Base-by-base conservation (phyloP, 345 rosid species). In the Eucalyptus fibrosa region DNA sequence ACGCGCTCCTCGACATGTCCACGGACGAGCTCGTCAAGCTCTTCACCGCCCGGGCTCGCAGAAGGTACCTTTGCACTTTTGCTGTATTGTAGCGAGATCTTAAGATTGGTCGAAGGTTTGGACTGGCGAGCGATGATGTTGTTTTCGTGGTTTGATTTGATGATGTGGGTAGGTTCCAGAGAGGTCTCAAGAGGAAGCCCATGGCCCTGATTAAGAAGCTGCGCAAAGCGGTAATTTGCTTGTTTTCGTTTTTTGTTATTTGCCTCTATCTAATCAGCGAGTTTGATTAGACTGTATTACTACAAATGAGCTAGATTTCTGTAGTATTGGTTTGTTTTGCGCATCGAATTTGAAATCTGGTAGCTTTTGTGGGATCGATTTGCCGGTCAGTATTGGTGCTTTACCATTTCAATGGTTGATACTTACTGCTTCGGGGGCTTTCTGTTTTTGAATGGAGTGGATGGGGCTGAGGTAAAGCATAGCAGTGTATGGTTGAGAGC, bases 1-100 rank as follows among this genome's bases (percentile, higher is more conserved):
- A 94, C 87, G 95, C 94, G 24, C 94, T 97, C 87, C 95, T 97
- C 32, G 99, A 97, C 89, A 97, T 97, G 99, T 94, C 97, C 82
- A 96, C 98, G 11, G 99, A 97, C 87, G 98, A 97, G 67, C 99
- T 97, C 86, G 99, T 97, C 56, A 95, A 97, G 95, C 98, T 97
- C 92, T 97, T 97, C 93, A 87, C 88, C n/a, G 92, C 99, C 47
- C 96, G 99, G 83, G 96, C 97, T 91, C 99, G 99, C 92, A 95
- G 99, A 95, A 97, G 99, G 99, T 95, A 86, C 13, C 21, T 2
- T 14, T 47, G 23, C 53, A 2, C 13, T 24, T 56, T 44, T 50
- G 19, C 10, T 40, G 44, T 55, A 34, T 30, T 34, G 6, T 81
- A 42, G 45, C 32, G 60, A 53, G 60, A 53, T 88, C 17, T 34